phyloP scores from a whole-genome alignment of 495 filamentous ascomycete species.

The Aspergillus bridgeri region DNA sequence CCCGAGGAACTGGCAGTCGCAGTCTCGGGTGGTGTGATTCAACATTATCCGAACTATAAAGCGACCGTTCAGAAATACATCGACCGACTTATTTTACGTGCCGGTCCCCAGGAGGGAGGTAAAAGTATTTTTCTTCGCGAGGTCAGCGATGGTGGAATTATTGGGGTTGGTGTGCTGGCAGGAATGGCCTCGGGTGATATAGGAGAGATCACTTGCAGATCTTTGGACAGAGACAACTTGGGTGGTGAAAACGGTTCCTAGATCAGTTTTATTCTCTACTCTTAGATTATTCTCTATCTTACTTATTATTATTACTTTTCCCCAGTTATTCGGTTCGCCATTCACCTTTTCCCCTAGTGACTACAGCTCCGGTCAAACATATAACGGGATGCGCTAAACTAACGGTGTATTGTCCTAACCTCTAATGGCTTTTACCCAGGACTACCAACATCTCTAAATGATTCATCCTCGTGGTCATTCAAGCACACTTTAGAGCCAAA shows the following conservation, averaged over 20 bases:
- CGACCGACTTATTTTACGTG: slow-evolving; percentile 52
- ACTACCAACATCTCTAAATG: too few species aligned
- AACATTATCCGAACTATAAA: slow-evolving; percentile 66
- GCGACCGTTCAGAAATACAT: slow-evolving; percentile 58
- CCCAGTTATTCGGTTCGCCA: too few species aligned
- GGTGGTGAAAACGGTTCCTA: not conserved
- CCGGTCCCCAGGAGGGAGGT: slow-evolving; percentile 43
- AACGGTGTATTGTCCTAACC: too few species aligned
- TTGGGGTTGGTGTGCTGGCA: slow-evolving; percentile 65
- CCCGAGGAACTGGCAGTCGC: slow-evolving; percentile 63
- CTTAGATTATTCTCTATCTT: not conserved
- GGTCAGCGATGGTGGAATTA: slow-evolving; percentile 67
- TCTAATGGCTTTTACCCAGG: too few species aligned
- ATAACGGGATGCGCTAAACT: too few species aligned
- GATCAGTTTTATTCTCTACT: not conserved
- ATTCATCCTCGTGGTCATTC: not conserved
- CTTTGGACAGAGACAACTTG: not conserved
- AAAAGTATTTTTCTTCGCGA: slow-evolving; percentile 58
- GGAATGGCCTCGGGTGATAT: slow-evolving; percentile 22
- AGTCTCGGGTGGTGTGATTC: slow-evolving; percentile 69
- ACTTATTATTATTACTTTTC: not conserved
- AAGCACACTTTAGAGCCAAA: not conserved
- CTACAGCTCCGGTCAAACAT: too few species aligned
- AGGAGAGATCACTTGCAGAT: not conserved
- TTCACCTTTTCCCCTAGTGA: too few species aligned